Evolutionary conservation across 1,284 basidiomycete genomes (phyloP).

Genomic region (Trichosporon coremiiforme): DNA sequence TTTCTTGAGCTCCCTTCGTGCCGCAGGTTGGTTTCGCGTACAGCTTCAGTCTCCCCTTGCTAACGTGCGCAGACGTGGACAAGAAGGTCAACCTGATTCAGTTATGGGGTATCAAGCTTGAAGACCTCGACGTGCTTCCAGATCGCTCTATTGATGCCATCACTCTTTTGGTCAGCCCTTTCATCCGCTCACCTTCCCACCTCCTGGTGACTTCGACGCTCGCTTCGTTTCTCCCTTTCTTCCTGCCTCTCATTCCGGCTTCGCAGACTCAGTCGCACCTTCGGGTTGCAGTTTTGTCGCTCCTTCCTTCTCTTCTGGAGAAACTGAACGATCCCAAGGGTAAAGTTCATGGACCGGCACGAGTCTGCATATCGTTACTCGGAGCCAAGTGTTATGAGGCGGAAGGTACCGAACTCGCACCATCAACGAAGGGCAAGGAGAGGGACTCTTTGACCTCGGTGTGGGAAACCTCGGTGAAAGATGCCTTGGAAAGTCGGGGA

Average conservation of each 20-base stretch:
- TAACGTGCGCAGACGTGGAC: constrained; percentile 41
- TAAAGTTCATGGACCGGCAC: constrained; percentile 41
- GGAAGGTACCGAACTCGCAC: constrained; percentile 24
- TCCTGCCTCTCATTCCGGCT: constrained; percentile 44
- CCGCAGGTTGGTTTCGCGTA: constrained; percentile 38
- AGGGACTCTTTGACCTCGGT: constrained; percentile 71
- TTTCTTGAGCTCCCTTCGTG: constrained; percentile 43
- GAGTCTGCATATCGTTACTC: constrained; percentile 37
- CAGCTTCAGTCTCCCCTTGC: not conserved
- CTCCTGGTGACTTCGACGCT: constrained; percentile 47
- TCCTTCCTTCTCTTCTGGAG: constrained; percentile 48
- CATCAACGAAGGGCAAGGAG: constrained; percentile 64
- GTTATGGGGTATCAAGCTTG: constrained; percentile 50
- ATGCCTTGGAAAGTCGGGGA: constrained; percentile 72
- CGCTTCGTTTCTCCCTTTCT: constrained; percentile 49
- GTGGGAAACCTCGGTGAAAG: constrained; percentile 75
- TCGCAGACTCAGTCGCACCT: constrained; percentile 29
- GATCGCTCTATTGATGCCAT: constrained; percentile 46
- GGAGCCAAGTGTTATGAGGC: constrained; percentile 40
- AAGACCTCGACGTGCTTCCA: constrained; percentile 42
- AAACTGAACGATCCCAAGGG: constrained; percentile 55
- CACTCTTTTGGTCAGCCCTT: constrained; percentile 42
- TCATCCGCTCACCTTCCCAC: constrained; percentile 45
- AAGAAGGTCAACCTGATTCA: constrained; percentile 54
- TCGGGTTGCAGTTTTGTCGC: constrained; percentile 38